A percentile compares a stretch with the other conserved stretches of the same genome.
These are phyloP conservation scores for Jacaranda copaia DNA, from an alignment of 257 asterid species.

Conservation along the genomic window DNA sequence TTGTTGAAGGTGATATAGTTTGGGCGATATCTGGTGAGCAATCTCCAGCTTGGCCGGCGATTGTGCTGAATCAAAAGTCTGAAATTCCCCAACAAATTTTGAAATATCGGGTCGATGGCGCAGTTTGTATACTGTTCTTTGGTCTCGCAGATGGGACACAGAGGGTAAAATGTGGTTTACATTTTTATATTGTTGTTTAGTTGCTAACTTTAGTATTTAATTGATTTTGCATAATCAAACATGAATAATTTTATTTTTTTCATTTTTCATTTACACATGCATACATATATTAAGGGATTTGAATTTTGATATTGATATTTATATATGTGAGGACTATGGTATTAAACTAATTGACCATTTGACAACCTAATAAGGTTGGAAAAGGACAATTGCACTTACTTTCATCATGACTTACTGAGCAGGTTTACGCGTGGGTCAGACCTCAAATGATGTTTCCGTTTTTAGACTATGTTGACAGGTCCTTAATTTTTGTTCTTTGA, in stretches of 20 bases:
- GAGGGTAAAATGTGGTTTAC: slow-evolving; percentile 61
- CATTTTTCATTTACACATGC: too few species aligned
- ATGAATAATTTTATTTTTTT: too few species aligned
- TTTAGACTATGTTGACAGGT: slow-evolving; percentile 92
- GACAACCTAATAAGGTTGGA: not conserved
- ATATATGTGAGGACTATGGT: too few species aligned
- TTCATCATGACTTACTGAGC: slow-evolving; percentile 46
- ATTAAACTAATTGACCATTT: too few species aligned
- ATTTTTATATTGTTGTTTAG: slow-evolving; percentile 10
- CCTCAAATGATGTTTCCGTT: slow-evolving; percentile 92
- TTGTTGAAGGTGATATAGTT: slow-evolving; percentile 79
- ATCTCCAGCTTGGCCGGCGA: slow-evolving; percentile 97
- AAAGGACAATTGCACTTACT: slow-evolving; percentile 36
- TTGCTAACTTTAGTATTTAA: too few species aligned
- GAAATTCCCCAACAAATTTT: slow-evolving; percentile 88
- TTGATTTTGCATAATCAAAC: too few species aligned
- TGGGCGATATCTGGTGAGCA: slow-evolving; percentile 91
- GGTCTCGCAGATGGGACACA: slow-evolving; percentile 97
- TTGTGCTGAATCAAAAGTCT: slow-evolving; percentile 79
- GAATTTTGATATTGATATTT: too few species aligned
- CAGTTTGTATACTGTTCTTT: slow-evolving; percentile 94
- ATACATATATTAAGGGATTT: too few species aligned
- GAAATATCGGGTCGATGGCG: slow-evolving; percentile 62
- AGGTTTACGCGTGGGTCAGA: slow-evolving; percentile 96
- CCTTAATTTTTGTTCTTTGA: slow-evolving; percentile 30